Evolutionary conservation across 371 early-diverging fungal species (phyloP).

Genomic region (Mortierella sp.): DNA sequence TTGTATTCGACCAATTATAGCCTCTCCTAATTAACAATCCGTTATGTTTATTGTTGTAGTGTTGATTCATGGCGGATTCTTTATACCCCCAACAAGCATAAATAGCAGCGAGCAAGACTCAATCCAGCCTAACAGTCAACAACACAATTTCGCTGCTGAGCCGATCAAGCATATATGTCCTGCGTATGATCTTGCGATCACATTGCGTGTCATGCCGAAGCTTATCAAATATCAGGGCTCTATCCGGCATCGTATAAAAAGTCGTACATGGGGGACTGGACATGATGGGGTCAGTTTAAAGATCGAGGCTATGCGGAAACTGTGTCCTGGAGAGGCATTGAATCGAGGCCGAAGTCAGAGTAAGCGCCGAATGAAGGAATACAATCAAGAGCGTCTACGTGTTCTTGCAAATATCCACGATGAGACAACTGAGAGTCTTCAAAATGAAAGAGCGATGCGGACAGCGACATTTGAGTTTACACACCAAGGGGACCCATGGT

Average conservation of each 20-base stretch:
- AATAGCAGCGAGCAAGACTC: conserved; percentile 27
- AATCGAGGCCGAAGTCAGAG: conserved; percentile 53
- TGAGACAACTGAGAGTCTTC: conserved; percentile 48
- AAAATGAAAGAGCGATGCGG: conserved; percentile 49
- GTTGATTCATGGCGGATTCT: conserved; percentile 70
- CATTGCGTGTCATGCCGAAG: conserved; percentile 80
- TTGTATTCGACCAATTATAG: not conserved
- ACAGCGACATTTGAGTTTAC: conserved; percentile 62
- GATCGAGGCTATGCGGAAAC: conserved; percentile 72
- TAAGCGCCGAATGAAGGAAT: conserved; percentile 45
- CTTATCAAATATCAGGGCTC: conserved; percentile 78
- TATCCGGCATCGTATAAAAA: conserved; percentile 70
- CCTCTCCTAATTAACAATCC: not conserved
- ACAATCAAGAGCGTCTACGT: conserved; percentile 36
- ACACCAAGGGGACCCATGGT: conserved; percentile 64
- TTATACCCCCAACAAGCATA: conserved; percentile 42
- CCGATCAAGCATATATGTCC: conserved; percentile 49
- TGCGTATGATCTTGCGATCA: conserved; percentile 75
- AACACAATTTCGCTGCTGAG: conserved; percentile 45
- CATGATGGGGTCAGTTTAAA: conserved; percentile 85
- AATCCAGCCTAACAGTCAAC: conserved; percentile 47
- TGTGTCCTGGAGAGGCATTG: conserved; percentile 49
- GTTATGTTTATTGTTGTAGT: conserved; percentile 41
- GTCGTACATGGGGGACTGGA: conserved; percentile 73
- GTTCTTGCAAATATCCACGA: conserved; percentile 46